phyloP scores from a whole-genome alignment of 768 basidiomycete genomes.

The Serpula lacrymans region DNA sequence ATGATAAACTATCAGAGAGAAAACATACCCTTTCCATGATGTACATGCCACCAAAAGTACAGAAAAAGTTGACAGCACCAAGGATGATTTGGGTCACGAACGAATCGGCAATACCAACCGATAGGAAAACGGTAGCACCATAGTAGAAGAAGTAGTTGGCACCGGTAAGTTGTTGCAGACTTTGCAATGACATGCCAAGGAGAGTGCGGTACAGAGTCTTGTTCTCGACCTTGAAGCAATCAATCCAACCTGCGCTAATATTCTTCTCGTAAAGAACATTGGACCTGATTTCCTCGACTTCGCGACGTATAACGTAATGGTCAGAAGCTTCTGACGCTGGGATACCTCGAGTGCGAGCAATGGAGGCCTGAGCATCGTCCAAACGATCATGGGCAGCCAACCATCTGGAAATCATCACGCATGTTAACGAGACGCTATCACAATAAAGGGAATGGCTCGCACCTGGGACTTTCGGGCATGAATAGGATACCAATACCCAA shows the following conservation, averaged over 20 bases:
- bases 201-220: constrained; percentile 65
- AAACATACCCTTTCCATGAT: constrained; percentile 59
- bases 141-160: constrained; percentile 72
- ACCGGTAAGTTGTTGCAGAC: constrained; percentile 69
- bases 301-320: constrained; percentile 41
- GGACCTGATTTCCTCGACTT: constrained; percentile 53
- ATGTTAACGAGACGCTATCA: constrained; percentile 3
- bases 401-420: constrained; percentile 37
- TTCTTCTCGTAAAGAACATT: constrained; percentile 48
- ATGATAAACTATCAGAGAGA: neutral
- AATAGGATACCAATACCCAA: constrained; percentile 63
- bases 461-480: constrained; percentile 67
- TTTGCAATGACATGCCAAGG: constrained; percentile 63
- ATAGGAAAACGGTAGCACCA: constrained; percentile 61
- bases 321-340: constrained; percentile 33
- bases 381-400: constrained; percentile 45
- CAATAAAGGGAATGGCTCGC: constrained; percentile 4
- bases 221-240: constrained; percentile 55
- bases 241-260: constrained; percentile 56
- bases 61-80: constrained; percentile 68
- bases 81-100: constrained; percentile 75
- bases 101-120: constrained; percentile 64
- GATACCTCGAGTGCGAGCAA: constrained; percentile 50
- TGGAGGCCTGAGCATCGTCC: constrained; percentile 46
- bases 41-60: constrained; percentile 71